Evolutionary conservation across 2,329 filamentous ascomycete genomes (phyloP), one percentile per base, ranked within the genome.

Genomic region (Penicillium sumatraense): DNA sequence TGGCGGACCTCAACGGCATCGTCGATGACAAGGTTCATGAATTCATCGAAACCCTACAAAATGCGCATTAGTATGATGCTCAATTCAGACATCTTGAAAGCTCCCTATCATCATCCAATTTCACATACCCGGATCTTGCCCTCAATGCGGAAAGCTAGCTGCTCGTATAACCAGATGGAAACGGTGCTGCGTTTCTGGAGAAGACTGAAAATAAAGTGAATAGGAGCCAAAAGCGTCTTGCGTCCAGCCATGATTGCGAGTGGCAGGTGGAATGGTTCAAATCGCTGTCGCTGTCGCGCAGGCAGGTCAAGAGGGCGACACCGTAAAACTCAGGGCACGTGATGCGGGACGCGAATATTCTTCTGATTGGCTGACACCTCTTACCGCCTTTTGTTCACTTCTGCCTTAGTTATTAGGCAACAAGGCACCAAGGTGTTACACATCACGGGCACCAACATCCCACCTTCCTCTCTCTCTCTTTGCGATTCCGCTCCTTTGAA

Each of bases 21-120:
- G 71, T 99, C 95, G 63, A 96, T 85, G 35, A 98, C 95, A 47
- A 99, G 82, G 79, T 99, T 99, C 93, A 99, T 97, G 80, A 98
- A 99, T 77, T 99, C 95, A 74, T 99, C 95, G 65, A 99, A 99
- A 13, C 95, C 93, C 92, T 96, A 60, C 23, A 31, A n/a, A 45
- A 3, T 24, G 36, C 13, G 42, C 18, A 35, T 51, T 40, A 54
- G 51, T 42, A 14, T 13, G n/a, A 23, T 6, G 38, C 5, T 24
- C 5, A 24, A 33, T 35, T 35, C 27, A 52, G 40, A 6, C 33
- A 60, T 51, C 38, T 50, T 40, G 36, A 9, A 44, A 38, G 35
- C 35, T 38, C 16, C 33, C 18, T 20, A 14, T 18, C 14, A 36
- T 23, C 9, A 16, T 7, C 35, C 16, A 38, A 9, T 9, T 16